Base-by-base conservation (phyloP, 306 rosid genomes). In the Luffa acutangula region DNA sequence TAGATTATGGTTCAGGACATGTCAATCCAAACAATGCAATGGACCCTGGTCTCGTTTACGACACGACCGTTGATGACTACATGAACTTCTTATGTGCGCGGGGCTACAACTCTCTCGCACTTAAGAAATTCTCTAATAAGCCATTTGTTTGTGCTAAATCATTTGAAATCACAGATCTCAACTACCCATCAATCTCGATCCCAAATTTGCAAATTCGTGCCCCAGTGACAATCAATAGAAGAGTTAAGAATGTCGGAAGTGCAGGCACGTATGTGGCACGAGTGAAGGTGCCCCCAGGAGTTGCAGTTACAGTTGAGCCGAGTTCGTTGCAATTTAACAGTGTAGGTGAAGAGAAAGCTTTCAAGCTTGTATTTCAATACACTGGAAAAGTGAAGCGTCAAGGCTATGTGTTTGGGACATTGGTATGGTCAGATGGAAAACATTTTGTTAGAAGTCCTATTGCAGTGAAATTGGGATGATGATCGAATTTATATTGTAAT, bases 41-140 rank as follows among this genome's bases (percentile, higher is more conserved):
- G 25, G 62, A 88, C 60, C 93, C 93, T 0, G 96, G 93, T 57
- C 93, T 91, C 66, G 83, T 89, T 15, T 91, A 91, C 63, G 93
- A 91, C 75, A 37, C 83, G 4, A 69, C 81, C 2, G 18, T 42
- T 0, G 80, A 80, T 39, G 92, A 89, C 59, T 87, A 91, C 82
- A 39, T 89, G 70, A 87, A 89, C 84, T 84, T 78, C 78, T 77
- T 89, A 70, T 91, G 96, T 36, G 81, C 81, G 53, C 88, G 37
- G 14, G 84, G 85, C 13, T 91, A 89, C 87, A 78, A 78, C 0
- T 39, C 71, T 2, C 34, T 36, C 82, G 0, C 5, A 6, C 75
- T 90, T 9, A 59, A 13, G 39, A 0, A 79, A 56, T 85, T 90
- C 57, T 76, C 80, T 2, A 15, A 8, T 6, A 71, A 79, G 75